Percentiles rank a stretch among this genome's conserved stretches.
These are phyloP conservation scores for Neonectria faginata DNA, from an alignment of 2,329 filamentous ascomycete genomes.

Conservation along the genomic window DNA sequence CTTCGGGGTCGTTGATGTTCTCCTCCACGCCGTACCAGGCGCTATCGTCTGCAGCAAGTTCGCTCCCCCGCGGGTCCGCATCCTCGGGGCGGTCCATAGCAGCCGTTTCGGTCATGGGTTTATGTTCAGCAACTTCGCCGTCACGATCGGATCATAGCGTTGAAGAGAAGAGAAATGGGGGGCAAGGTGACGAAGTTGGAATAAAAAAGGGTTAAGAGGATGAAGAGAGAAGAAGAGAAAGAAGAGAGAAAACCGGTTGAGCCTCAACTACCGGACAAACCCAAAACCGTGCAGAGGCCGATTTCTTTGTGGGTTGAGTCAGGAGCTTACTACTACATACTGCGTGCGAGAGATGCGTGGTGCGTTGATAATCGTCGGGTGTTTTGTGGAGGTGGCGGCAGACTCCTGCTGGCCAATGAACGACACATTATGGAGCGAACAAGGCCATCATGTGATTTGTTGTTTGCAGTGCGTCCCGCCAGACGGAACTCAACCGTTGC, in stretches of 20 bases:
- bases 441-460: conserved; percentile 40
- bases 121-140: conserved; percentile 1
- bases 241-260: not conserved
- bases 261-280: conserved; percentile 11
- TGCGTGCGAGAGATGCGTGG: conserved; percentile 16
- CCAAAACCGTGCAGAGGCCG: not conserved
- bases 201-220: conserved; percentile 5
- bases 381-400: conserved; percentile 27
- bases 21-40: conserved; percentile 73
- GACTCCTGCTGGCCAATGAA: conserved; percentile 21
- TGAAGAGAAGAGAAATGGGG: conserved; percentile 22
- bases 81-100: conserved; percentile 38
- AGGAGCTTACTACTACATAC: conserved; percentile 24
- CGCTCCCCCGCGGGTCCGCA: conserved; percentile 33
- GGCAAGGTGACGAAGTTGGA: not conserved
- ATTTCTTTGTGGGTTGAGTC: conserved; percentile 20
- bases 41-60: conserved; percentile 49
- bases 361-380: conserved; percentile 28
- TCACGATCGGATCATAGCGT: conserved; percentile 20
- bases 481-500: conserved; percentile 9
- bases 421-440: not conserved
- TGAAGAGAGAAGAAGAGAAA: not conserved
- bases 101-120: conserved; percentile 21
- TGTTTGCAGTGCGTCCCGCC: conserved; percentile 4
- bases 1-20: conserved; percentile 79